These are phyloP conservation scores for Mariannaea sp. DNA, from an alignment of 2,329 filamentous ascomycete species.

Conservation along the genomic window DNA sequence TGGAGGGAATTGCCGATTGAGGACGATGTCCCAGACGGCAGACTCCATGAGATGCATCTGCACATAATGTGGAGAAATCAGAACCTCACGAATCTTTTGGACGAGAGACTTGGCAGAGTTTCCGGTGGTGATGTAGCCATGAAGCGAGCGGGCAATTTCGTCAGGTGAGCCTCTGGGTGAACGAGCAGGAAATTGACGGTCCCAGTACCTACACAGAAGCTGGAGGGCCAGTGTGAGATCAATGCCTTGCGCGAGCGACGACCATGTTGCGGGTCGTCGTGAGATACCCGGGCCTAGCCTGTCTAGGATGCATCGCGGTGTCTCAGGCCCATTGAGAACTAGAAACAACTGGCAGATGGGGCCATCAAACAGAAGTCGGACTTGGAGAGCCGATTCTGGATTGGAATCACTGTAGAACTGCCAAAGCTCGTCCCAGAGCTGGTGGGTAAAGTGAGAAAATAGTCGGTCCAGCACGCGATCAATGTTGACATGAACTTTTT, in stretches of 20 bases:
- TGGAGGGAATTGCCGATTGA: constrained; percentile 40
- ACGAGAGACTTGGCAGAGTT: constrained; percentile 39
- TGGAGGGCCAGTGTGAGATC: constrained; percentile 44
- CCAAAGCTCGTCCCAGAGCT: constrained; percentile 46
- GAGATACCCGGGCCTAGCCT: constrained; percentile 44
- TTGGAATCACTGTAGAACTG: constrained; percentile 40
- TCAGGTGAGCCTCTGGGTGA: constrained; percentile 43
- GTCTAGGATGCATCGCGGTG: constrained; percentile 42
- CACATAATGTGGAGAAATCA: constrained; percentile 44
- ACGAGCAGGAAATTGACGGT: constrained; percentile 42
- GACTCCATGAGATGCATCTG: constrained; percentile 47
- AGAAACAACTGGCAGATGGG: constrained; percentile 46
- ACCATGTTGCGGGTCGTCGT: constrained; percentile 41
- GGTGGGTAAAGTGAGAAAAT: constrained; percentile 39
- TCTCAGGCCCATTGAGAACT: constrained; percentile 45
- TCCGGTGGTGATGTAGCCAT: constrained; percentile 39
- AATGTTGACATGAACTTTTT: constrained; percentile 42
- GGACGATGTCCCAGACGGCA: constrained; percentile 43
- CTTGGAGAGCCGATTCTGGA: constrained; percentile 39
- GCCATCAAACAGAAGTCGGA: constrained; percentile 44
- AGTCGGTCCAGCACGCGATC: constrained; percentile 45
- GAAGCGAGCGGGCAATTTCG: constrained; percentile 41
- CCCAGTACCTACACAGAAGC: constrained; percentile 44
- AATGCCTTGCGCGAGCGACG: constrained; percentile 40
- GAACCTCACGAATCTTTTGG: constrained; percentile 36